These are phyloP conservation scores for Cladosporium austrohemisphaericum DNA, from an alignment of 2,329 filamentous ascomycete genomes.

Conservation along the genomic window DNA sequence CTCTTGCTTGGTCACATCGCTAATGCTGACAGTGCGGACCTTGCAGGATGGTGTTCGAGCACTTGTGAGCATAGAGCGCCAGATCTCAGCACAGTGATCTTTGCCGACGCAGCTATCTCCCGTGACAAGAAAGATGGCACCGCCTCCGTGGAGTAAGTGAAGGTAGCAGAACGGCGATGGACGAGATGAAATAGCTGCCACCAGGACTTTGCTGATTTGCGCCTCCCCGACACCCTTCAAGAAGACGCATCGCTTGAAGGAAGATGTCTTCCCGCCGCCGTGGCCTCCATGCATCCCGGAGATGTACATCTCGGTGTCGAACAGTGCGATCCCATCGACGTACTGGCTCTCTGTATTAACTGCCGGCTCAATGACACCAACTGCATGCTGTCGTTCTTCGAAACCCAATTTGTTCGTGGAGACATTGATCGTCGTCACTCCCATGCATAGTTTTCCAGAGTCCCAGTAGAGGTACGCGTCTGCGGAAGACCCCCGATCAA, in stretches of 20 bases:
- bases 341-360: constrained; percentile 22
- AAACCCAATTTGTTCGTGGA: constrained; percentile 23
- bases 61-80: constrained; percentile 45
- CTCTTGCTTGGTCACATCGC: constrained; percentile 54
- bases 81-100: constrained; percentile 56
- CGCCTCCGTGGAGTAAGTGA: constrained; percentile 60
- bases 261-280: constrained; percentile 55
- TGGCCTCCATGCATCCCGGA: constrained; percentile 58
- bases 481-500: too few species aligned
- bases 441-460: constrained; percentile 45
- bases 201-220: constrained; percentile 37
- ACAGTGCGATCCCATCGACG: constrained; percentile 51
- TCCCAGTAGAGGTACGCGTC: constrained; percentile 58
- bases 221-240: constrained; percentile 46
- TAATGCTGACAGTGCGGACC: constrained; percentile 52
- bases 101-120: constrained; percentile 56
- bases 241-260: constrained; percentile 64
- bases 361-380: too few species aligned
- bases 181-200: constrained; percentile 45
- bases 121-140: constrained; percentile 56
- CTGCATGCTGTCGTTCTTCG: too few species aligned
- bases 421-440: constrained; percentile 49
- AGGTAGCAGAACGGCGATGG: constrained; percentile 57
- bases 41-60: constrained; percentile 23
- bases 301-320: constrained; percentile 60